Evolutionary conservation across 495 filamentous ascomycete species (phyloP).

Genomic region (Aspergillus saccharolyticus): DNA sequence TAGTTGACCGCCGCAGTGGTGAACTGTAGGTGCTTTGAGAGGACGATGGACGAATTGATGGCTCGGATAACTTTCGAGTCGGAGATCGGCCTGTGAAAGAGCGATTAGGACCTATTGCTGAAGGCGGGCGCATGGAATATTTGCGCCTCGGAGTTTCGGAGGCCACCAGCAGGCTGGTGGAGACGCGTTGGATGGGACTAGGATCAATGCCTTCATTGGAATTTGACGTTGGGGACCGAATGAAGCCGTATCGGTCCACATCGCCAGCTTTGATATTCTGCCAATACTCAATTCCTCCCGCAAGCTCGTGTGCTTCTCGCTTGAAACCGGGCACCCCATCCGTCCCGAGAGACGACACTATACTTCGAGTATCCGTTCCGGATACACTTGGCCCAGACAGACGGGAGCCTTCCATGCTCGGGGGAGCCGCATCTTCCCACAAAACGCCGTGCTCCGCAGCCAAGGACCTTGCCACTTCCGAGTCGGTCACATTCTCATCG

Average conservation of each 20-base stretch:
- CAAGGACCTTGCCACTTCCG: conserved; percentile 39
- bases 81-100: conserved; percentile 54
- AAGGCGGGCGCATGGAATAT: conserved; percentile 47
- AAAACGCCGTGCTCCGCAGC: conserved; percentile 53
- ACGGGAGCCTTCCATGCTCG: conserved; percentile 40
- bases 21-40: conserved; percentile 43
- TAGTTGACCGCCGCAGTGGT: conserved; percentile 35
- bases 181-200: conserved; percentile 58
- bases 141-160: conserved; percentile 58
- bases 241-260: conserved; percentile 95
- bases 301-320: conserved; percentile 55
- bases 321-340: conserved; percentile 27
- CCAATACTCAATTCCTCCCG: conserved; percentile 94
- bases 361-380: conserved; percentile 18
- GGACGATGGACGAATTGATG: conserved; percentile 36
- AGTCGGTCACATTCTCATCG: conserved; percentile 49
- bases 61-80: conserved; percentile 37
- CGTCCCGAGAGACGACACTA: conserved; percentile 8
- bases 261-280: conserved; percentile 80
- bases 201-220: conserved; percentile 37
- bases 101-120: conserved; percentile 35
- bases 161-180: conserved; percentile 58
- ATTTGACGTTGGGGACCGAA: conserved; percentile 48
- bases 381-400: conserved; percentile 22
- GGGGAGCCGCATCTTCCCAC: conserved; percentile 50